phyloP scores from a whole-genome alignment of 2,329 filamentous ascomycete genomes.

The Colletotrichum tropicicola region DNA sequence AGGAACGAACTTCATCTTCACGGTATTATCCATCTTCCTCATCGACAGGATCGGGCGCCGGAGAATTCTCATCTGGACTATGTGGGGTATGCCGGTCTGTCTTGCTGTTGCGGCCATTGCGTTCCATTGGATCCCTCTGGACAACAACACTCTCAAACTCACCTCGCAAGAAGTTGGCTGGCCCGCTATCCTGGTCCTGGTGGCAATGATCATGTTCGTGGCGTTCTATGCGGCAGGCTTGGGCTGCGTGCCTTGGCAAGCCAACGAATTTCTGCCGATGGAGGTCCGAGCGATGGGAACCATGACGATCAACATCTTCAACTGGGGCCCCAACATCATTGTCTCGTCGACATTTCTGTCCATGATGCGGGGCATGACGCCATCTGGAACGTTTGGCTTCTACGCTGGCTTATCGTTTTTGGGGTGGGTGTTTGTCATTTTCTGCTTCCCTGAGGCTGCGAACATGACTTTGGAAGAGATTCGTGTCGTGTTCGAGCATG shows the following conservation, averaged over 20 bases:
- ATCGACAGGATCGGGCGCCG: conserved; percentile 57
- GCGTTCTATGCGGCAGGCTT: conserved; percentile 35
- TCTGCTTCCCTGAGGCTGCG: conserved; percentile 63
- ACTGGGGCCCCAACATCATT: conserved; percentile 58
- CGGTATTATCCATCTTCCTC: conserved; percentile 54
- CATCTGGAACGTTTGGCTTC: conserved; percentile 60
- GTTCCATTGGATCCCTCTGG: conserved; percentile 12
- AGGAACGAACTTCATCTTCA: conserved; percentile 59
- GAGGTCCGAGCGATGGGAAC: conserved; percentile 57
- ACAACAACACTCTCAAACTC: neutral
- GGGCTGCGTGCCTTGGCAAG: conserved; percentile 33
- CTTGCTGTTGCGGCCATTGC: neutral
- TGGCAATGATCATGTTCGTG: conserved; percentile 33
- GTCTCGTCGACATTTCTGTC: conserved; percentile 58
- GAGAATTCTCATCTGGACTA: conserved; percentile 50
- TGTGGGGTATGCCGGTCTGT: conserved; percentile 29
- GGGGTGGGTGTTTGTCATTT: conserved; percentile 55
- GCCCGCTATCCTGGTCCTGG: neutral
- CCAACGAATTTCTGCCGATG: conserved; percentile 38
- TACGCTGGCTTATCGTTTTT: conserved; percentile 58
- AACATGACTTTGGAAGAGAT: conserved; percentile 64
- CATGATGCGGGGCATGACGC: conserved; percentile 57
- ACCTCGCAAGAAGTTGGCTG: conserved; percentile 1
- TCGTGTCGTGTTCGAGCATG: conserved; percentile 57
- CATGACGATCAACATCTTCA: conserved; percentile 57